Conservation (phyloP, 169 alveolate species). For the Eimeria maxima region DNA sequence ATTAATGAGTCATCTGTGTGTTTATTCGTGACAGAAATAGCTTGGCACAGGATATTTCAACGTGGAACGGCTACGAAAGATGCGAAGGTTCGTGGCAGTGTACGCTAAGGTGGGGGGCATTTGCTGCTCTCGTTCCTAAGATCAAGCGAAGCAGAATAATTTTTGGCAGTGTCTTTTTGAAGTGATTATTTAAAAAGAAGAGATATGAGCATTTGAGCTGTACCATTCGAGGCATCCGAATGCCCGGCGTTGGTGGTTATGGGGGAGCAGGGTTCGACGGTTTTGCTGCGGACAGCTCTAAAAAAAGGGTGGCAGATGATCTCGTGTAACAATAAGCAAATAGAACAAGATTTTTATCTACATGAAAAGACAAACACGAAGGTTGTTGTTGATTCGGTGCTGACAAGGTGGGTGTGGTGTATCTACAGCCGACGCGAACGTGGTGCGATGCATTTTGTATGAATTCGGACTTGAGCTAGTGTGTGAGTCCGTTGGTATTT, state of each 20-base stretch:
- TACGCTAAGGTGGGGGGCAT: background rate
- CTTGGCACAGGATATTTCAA: too few relatives aligned
- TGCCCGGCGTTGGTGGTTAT: background rate
- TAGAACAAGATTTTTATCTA: background rate
- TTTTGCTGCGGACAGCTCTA: too few relatives aligned
- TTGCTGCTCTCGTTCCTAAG: background rate
- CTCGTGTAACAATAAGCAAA: background rate
- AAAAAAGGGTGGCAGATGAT: background rate
- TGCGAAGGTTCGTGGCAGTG: background rate
- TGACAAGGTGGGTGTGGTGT: conserved; percentile 20
- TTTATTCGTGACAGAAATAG: background rate
- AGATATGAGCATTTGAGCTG: background rate
- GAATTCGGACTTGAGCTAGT: background rate
- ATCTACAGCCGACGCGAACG: conserved; percentile 2
- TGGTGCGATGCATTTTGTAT: background rate
- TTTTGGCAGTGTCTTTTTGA: background rate
- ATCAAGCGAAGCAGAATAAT: background rate
- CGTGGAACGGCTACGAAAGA: background rate
- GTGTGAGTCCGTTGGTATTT: background rate
- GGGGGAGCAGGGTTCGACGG: too few relatives aligned
- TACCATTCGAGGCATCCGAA: background rate
- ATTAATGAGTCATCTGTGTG: background rate
- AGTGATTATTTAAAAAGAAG: background rate
- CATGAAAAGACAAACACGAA: background rate
- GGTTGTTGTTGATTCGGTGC: background rate